Base-by-base conservation (phyloP, 1,284 basidiomycete genomes). In the Coriolopsis trogii region DNA sequence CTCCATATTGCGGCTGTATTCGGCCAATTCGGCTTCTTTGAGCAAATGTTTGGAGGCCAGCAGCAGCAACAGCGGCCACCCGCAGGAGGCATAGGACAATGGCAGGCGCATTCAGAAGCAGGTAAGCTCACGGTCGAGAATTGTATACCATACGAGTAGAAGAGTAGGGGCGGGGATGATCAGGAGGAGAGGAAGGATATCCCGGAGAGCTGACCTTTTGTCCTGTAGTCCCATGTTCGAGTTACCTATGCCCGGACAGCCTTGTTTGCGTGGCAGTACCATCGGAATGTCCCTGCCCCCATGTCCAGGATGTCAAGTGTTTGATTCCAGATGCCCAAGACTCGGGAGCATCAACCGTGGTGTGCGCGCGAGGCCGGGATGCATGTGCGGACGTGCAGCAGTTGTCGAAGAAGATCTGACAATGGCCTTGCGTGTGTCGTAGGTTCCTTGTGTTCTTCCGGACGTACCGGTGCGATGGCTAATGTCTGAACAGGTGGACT, bases 11-110 rank as follows among this genome's bases (percentile, higher is more conserved):
- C 59, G 1, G 29, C 39, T 2, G 58, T 50, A 3, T 33, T 30
- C 10, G 83, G 79, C 4, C 84, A 86, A 60, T 87, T 87, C 63
- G 67, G 69, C 34, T 86, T 86, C 69, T 87, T 87, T 60, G 78
- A 83, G 49, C 76, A 78, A 46, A 83, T 85, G 79, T 86, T 85
- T 46, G 72, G 72, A 7, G 74, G 74, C 7, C 80, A 78, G 18
- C 80, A 81, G 34, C 77, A 75, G 49, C 73, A 70, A 38, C 59
- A 58, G 40, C 59, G 49, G 34, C 54, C 52, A 24, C 56, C 62
- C 9, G 55, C 61, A 24, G 59, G 60, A 21, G 53, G 60, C 26
- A 62, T 64, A 25, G 62, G 54, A 4, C 84, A 85, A 58, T 86
- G 83, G 80, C 76, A 78, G 36, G 71, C 80, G 13, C 81, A 84